Conservation (phyloP, 2,329 filamentous ascomycete species). For the Colletotrichum lindemuthianum region DNA sequence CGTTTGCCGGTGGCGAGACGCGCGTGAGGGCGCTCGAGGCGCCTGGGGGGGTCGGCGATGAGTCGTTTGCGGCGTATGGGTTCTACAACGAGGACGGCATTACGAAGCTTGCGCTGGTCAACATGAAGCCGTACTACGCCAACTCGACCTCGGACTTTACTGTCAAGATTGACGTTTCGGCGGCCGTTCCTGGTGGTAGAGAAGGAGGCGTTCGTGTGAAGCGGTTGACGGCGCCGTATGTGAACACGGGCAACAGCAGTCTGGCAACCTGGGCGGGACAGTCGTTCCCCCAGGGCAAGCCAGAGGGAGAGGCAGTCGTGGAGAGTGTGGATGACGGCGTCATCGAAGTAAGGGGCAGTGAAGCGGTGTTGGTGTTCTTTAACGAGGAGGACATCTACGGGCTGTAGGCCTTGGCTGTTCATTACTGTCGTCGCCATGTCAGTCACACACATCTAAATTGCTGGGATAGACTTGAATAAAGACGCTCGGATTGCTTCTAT, state of each 20-base stretch:
- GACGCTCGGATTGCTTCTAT: no score
- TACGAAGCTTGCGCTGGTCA: constrained; percentile 20
- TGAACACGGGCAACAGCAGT: constrained; percentile 13
- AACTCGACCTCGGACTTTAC: constrained; percentile 15
- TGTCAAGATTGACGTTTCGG: constrained; percentile 4
- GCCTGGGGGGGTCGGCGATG: not conserved
- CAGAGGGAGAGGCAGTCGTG: constrained; percentile 5
- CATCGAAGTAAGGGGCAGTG: constrained; percentile 12
- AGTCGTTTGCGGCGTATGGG: constrained; percentile 17
- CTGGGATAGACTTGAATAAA: no score
- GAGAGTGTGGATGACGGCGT: not conserved
- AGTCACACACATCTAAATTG: no score
- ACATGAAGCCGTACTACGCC: constrained; percentile 26
- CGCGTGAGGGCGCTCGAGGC: constrained; percentile 13
- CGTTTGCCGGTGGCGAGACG: constrained; percentile 13
- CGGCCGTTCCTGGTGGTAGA: not conserved
- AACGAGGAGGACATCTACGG: not conserved
- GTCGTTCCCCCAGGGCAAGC: constrained; percentile 13
- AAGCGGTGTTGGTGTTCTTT: constrained; percentile 12
- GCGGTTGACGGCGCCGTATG: constrained; percentile 28
- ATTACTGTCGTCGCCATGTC: no score
- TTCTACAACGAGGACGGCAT: constrained; percentile 4
- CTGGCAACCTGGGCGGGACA: constrained; percentile 8
- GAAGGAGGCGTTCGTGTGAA: not conserved
- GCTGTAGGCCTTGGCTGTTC: not conserved